Conservation (phyloP, 805 yeast species). For the Lipomyces lipofer region DNA sequence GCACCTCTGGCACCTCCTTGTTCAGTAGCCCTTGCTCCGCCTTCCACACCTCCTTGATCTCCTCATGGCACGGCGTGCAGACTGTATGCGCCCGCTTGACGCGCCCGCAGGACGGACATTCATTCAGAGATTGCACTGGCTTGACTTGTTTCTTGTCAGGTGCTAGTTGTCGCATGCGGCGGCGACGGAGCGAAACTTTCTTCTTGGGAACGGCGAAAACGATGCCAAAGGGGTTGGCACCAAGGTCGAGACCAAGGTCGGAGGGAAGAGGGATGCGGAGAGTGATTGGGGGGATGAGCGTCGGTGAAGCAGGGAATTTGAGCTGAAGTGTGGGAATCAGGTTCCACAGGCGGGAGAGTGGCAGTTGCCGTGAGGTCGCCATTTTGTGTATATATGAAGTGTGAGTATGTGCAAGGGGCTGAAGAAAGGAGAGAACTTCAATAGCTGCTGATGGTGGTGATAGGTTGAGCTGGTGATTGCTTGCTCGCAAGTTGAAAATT, state of each 20-base stretch:
- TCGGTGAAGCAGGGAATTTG: slow-evolving; percentile 1
- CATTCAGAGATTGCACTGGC: slow-evolving; percentile 70
- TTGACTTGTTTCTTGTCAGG: slow-evolving; percentile 81
- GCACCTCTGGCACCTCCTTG: slow-evolving; percentile 2
- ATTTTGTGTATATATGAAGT: too few relatives aligned
- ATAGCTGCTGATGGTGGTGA: too few relatives aligned
- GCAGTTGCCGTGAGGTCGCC: too few relatives aligned
- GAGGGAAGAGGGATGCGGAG: slow-evolving; percentile 25
- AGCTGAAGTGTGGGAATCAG: slow-evolving; percentile 12
- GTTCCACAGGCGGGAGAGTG: too few relatives aligned
- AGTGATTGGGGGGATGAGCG: slow-evolving; percentile 14
- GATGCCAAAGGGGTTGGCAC: slow-evolving; percentile 57
- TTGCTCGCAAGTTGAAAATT: too few relatives aligned
- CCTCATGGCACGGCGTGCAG: slow-evolving; percentile 89
- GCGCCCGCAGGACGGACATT: slow-evolving; percentile 96
- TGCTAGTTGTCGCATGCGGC: slow-evolving; percentile 78
- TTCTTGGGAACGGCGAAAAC: slow-evolving; percentile 91
- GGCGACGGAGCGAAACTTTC: slow-evolving; percentile 83
- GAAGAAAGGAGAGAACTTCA: too few relatives aligned
- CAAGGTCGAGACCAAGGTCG: slow-evolving; percentile 35
- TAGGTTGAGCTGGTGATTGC: too few relatives aligned
- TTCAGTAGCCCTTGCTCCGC: slow-evolving; percentile 26
- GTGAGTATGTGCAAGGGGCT: too few relatives aligned
- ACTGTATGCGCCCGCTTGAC: slow-evolving; percentile 85
- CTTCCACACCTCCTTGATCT: slow-evolving; percentile 76